phyloP scores from a whole-genome alignment of 306 rosid species.

The Acacia melanoxylon region DNA sequence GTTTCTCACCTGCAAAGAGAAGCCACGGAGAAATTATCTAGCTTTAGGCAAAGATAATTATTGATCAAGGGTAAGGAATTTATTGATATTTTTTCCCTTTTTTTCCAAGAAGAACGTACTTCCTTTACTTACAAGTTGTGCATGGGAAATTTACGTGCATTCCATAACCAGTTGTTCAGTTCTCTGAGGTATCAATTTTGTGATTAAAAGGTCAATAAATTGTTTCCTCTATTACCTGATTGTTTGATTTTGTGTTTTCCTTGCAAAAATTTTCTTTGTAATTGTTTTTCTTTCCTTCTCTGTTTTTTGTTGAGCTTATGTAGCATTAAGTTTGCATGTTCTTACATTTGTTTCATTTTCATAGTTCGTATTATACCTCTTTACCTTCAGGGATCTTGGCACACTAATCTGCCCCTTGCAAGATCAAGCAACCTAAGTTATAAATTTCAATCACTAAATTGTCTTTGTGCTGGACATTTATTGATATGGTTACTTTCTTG shows the following conservation, averaged over 20 bases:
- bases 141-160: slow-evolving; percentile 47
- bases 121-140: slow-evolving; percentile 41
- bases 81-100: slow-evolving; percentile 22
- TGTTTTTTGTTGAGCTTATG: too few species aligned
- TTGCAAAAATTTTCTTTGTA: background rate
- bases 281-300: slow-evolving; percentile 6
- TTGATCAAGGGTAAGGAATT: slow-evolving; percentile 39
- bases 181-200: slow-evolving; percentile 51
- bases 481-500: background rate
- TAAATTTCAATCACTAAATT: background rate
- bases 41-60: slow-evolving; percentile 49
- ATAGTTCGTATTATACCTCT: background rate
- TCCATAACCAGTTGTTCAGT: slow-evolving; percentile 46
- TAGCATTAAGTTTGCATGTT: too few species aligned
- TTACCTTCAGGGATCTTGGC: background rate
- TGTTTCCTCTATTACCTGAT: background rate
- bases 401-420: background rate
- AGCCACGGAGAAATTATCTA: slow-evolving; percentile 51
- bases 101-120: slow-evolving; percentile 49
- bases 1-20: slow-evolving; percentile 62
- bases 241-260: background rate
- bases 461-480: background rate
- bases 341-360: slow-evolving; percentile 3
- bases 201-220: slow-evolving; percentile 1
- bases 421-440: background rate